phyloP scores from a whole-genome alignment of 768 basidiomycete genomes.

The Lentinula boryana region DNA sequence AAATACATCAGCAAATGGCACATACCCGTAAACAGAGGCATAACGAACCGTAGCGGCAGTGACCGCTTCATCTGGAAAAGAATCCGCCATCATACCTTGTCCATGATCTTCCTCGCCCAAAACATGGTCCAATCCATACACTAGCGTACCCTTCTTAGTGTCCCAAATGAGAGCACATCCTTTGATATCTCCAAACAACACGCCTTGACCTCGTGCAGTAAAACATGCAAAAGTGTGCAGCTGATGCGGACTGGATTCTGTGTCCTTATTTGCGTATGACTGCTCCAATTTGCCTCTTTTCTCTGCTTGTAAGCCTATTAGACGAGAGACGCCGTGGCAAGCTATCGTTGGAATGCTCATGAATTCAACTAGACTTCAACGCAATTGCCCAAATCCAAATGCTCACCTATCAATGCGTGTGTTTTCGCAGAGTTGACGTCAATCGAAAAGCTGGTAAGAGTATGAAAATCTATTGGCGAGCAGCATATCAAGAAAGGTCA shows the following conservation, averaged over 20 bases:
- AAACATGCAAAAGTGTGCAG: constrained; percentile 40
- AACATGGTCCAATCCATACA: constrained; percentile 57
- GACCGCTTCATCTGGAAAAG: constrained; percentile 4
- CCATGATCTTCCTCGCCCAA: constrained; percentile 41
- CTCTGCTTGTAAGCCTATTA: constrained; percentile 46
- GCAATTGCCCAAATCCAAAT: neutral
- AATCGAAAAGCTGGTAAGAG: constrained; percentile 38
- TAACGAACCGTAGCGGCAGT: constrained; percentile 20
- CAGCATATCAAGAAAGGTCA: constrained; percentile 14
- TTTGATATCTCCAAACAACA: constrained; percentile 52
- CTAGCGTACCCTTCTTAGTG: constrained; percentile 40
- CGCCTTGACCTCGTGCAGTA: constrained; percentile 41
- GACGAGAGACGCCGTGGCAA: constrained; percentile 33
- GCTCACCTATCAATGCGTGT: constrained; percentile 40
- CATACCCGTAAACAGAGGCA: constrained; percentile 12
- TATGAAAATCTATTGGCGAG: neutral
- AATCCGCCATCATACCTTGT: neutral
- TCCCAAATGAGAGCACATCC: constrained; percentile 62
- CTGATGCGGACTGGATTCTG: constrained; percentile 22
- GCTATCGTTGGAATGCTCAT: neutral
- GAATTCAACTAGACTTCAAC: neutral
- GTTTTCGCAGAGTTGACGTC: constrained; percentile 43
- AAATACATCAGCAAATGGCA: constrained; percentile 9
- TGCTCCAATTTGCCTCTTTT: constrained; percentile 49
- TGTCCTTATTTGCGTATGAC: constrained; percentile 41